These are phyloP conservation scores for Cyberlindnera nakhonratchasimensis DNA, from an alignment of 805 yeast species.

Conservation along the genomic window DNA sequence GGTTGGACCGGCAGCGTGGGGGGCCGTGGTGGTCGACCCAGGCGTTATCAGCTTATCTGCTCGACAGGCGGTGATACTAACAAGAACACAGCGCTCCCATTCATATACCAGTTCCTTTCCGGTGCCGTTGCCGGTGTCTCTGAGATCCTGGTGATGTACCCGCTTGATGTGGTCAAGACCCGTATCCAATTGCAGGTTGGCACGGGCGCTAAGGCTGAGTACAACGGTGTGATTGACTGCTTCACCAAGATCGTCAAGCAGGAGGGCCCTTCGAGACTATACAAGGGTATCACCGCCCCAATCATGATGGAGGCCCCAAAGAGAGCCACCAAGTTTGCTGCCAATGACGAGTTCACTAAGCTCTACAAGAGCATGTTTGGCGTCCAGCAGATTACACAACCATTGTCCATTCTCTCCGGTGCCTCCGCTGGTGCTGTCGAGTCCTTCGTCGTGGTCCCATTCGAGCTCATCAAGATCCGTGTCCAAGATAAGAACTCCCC, in stretches of 20 bases:
- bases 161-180: constrained; percentile 95
- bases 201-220: constrained; percentile 48
- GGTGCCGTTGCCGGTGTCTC: constrained; percentile 98
- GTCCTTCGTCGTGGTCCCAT: constrained; percentile 95
- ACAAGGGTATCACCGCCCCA: constrained; percentile 95
- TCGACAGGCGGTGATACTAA: neutral
- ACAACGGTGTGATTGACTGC: constrained; percentile 83
- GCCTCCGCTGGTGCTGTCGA: constrained; percentile 99
- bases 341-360: constrained; percentile 95
- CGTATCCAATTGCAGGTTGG: constrained; percentile 84
- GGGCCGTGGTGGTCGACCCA: neutral
- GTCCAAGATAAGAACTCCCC: constrained; percentile 84
- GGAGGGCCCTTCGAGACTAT: constrained; percentile 82
- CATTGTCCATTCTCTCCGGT: constrained; percentile 86
- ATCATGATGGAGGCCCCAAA: constrained; percentile 99
- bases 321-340: constrained; percentile 97
- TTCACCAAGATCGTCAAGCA: constrained; percentile 74
- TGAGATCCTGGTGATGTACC: constrained; percentile 93
- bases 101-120: constrained; percentile 82
- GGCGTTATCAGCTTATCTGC: constrained; percentile 4
- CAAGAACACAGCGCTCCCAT: constrained; percentile 59
- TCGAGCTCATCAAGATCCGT: constrained; percentile 92
- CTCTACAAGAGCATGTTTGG: constrained; percentile 73
- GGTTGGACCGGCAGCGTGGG: neutral
- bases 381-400: constrained; percentile 66